These are phyloP conservation scores for Sergeia podlipaevii DNA, from an alignment of 208 protist genomes.

Conservation along the genomic window DNA sequence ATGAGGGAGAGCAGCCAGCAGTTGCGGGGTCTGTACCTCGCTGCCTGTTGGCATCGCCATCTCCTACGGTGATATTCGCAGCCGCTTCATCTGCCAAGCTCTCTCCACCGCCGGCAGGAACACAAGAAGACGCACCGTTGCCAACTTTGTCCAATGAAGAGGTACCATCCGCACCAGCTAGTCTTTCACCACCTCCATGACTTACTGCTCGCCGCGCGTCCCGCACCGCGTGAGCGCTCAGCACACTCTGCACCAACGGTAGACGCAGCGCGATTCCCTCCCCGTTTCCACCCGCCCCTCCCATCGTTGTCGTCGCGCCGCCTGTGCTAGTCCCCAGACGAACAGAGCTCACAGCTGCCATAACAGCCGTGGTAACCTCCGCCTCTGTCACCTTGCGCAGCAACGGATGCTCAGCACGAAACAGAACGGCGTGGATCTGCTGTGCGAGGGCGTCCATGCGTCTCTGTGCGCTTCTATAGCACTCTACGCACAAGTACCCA, in stretches of 20 bases:
- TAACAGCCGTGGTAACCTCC: not conserved
- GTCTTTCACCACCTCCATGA: too few relatives aligned
- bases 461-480: conserved; percentile 53
- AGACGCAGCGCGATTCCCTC: too few relatives aligned
- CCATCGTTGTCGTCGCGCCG: not conserved
- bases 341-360: not conserved
- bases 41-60: not conserved
- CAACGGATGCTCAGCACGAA: conserved; percentile 54
- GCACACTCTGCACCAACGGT: too few relatives aligned
- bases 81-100: not conserved
- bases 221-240: conserved; percentile 4
- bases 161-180: too few relatives aligned
- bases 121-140: not conserved
- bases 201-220: too few relatives aligned
- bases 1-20: not conserved
- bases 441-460: conserved; percentile 62
- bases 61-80: not conserved
- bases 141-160: too few relatives aligned
- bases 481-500: conserved; percentile 76
- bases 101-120: not conserved
- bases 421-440: conserved; percentile 63
- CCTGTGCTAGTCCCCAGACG: too few relatives aligned
- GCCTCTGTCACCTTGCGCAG: conserved; percentile 27
- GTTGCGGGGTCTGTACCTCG: not conserved
- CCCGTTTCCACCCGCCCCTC: not conserved